phyloP scores from a whole-genome alignment of 1,284 basidiomycete genomes.

The Boletellus sp. region DNA sequence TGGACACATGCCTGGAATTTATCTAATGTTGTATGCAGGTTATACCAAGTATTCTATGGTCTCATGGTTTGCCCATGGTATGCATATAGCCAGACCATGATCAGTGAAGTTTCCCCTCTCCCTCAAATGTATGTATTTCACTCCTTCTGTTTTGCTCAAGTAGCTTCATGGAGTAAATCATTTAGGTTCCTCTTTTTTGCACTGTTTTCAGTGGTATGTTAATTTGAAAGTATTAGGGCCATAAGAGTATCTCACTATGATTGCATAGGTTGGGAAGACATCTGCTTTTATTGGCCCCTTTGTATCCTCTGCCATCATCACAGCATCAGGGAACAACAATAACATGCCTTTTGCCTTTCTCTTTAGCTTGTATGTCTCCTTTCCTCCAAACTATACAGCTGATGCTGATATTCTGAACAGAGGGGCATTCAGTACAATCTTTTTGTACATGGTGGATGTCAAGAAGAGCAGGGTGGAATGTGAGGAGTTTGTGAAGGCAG shows the following conservation, averaged over 20 bases:
- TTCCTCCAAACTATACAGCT: not conserved
- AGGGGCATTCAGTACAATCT: constrained; percentile 57
- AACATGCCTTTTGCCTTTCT: constrained; percentile 83
- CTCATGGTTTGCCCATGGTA: constrained; percentile 83
- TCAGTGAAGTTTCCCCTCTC: constrained; percentile 75
- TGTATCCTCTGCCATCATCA: constrained; percentile 72
- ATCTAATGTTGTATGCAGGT: constrained; percentile 35
- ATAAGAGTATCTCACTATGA: not conserved
- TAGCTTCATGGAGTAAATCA: not conserved
- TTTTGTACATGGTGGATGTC: constrained; percentile 68
- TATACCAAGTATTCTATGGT: constrained; percentile 72
- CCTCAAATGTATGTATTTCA: constrained; percentile 55
- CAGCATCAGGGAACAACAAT: constrained; percentile 64
- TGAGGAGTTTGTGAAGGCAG: constrained; percentile 58
- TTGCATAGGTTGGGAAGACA: constrained; percentile 61
- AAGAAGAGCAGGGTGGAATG: constrained; percentile 68
- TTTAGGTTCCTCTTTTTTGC: constrained; percentile 73
- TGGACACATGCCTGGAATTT: not conserved
- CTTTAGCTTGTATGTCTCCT: constrained; percentile 57
- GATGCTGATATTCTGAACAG: constrained; percentile 31
- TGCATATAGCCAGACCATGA: constrained; percentile 82
- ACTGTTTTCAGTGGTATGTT: constrained; percentile 62
- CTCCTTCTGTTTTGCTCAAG: not conserved
- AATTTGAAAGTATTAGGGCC: not conserved
- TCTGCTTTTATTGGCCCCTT: constrained; percentile 82